phyloP scores from a whole-genome alignment of 306 rosid species.

The Vigna unguiculata region DNA sequence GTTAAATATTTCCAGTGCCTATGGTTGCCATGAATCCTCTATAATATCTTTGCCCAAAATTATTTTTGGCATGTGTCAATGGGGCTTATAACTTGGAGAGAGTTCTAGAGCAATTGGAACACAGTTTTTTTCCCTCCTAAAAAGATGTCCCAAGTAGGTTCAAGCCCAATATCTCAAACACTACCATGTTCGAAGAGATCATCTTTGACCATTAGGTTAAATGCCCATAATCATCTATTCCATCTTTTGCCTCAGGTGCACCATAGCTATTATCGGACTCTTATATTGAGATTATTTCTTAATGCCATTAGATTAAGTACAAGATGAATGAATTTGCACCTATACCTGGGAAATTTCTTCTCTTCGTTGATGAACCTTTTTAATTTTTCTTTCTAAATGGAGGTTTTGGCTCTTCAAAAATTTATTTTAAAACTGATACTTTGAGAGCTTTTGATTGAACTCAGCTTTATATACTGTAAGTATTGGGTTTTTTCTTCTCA shows the following conservation, averaged over 20 bases:
- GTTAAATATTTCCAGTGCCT: conserved; percentile 15
- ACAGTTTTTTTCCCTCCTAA: background rate
- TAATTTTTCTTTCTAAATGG: background rate
- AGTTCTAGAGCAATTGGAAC: conserved; percentile 5
- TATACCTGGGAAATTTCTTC: background rate
- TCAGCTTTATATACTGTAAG: conserved; percentile 26
- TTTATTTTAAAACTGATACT: conserved; percentile 17
- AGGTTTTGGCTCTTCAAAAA: conserved; percentile 17
- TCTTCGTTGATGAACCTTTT: background rate
- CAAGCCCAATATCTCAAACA: background rate
- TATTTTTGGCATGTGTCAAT: background rate
- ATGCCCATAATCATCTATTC: background rate
- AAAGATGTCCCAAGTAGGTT: background rate
- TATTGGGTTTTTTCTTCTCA: background rate
- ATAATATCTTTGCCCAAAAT: background rate
- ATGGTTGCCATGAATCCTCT: background rate
- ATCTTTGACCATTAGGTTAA: background rate
- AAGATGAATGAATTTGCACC: background rate
- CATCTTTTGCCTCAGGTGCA: conserved; percentile 7
- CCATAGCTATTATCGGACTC: background rate
- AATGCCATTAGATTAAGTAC: background rate
- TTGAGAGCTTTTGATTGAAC: background rate
- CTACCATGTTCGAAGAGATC: background rate
- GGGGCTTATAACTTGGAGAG: conserved; percentile 12
- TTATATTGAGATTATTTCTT: background rate